A percentile compares a stretch with the other conserved stretches of the same genome.
These are phyloP conservation scores for Globisporangium solare DNA, from an alignment of 352 stramenopile genomes.

Conservation along the genomic window DNA sequence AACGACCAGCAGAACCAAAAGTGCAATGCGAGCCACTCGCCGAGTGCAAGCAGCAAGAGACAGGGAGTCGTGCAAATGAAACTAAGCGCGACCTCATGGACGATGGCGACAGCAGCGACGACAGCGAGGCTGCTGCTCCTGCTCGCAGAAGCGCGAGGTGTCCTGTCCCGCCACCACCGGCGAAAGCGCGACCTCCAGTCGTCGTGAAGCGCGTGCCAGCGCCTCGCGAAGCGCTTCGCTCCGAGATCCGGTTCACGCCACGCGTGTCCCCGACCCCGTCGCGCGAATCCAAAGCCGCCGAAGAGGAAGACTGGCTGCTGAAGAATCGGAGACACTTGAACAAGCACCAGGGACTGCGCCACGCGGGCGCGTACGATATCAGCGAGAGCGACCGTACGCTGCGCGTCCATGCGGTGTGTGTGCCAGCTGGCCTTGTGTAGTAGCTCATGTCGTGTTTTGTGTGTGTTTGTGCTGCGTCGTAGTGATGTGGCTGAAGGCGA, in stretches of 20 bases:
- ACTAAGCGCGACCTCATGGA: conserved; percentile 8
- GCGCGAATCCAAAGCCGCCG: conserved; percentile 72
- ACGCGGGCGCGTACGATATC: conserved; percentile 60
- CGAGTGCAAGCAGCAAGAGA: not conserved
- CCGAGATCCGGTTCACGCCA: conserved; percentile 71
- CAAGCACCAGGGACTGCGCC: conserved; percentile 58
- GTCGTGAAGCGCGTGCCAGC: conserved; percentile 22
- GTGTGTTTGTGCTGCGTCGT: not conserved
- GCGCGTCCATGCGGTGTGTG: not conserved
- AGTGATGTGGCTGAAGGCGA: conserved; percentile 86
- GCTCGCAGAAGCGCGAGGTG: conserved; percentile 3
- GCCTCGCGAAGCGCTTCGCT: conserved; percentile 34
- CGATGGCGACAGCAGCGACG: not conserved
- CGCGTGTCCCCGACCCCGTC: conserved; percentile 73
- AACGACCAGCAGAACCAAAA: too few relatives aligned
- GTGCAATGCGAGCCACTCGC: too few relatives aligned
- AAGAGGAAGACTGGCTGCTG: conserved; percentile 80
- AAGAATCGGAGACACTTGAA: conserved; percentile 82
- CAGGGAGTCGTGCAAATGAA: not conserved
- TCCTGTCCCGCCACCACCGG: not conserved
- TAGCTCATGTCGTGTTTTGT: not conserved
- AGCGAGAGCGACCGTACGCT: conserved; percentile 77
- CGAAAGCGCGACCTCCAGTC: not conserved
- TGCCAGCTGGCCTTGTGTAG: too few relatives aligned
- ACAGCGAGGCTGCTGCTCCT: not conserved